These are phyloP conservation scores for Aureobasidium namibiae DNA, from an alignment of 2,329 filamentous ascomycete species.

Conservation along the genomic window DNA sequence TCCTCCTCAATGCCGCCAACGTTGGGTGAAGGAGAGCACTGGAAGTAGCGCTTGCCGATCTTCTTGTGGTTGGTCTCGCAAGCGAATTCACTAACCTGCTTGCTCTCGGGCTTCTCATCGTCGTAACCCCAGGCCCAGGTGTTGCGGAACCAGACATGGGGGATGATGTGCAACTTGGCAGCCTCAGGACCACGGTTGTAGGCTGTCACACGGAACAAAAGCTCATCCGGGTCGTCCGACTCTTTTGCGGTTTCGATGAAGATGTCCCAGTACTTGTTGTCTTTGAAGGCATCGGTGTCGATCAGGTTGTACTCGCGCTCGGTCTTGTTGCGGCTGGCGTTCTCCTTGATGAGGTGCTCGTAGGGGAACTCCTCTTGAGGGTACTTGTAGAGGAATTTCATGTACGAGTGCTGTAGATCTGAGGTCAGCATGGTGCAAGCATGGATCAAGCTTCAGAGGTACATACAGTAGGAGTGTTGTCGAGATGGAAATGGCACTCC, in stretches of 20 bases:
- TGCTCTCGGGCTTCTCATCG: constrained; percentile 73
- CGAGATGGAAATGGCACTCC: constrained; percentile 90
- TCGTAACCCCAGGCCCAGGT: constrained; percentile 94
- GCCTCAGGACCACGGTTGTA: constrained; percentile 91
- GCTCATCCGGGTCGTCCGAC: constrained; percentile 79
- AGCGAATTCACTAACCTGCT: constrained; percentile 55
- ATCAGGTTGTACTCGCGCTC: constrained; percentile 88
- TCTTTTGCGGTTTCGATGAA: constrained; percentile 96
- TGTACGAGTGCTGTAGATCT: constrained; percentile 78
- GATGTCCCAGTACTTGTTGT: constrained; percentile 93
- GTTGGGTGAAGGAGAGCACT: constrained; percentile 84
- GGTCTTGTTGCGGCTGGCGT: constrained; percentile 63
- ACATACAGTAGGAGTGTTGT: constrained; percentile 72
- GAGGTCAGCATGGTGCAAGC: constrained; percentile 15
- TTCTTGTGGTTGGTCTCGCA: constrained; percentile 71
- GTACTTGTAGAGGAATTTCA: constrained; percentile 98
- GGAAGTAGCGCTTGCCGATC: constrained; percentile 73
- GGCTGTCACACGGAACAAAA: constrained; percentile 88
- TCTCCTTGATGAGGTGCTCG: constrained; percentile 76
- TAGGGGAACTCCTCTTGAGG: constrained; percentile 89
- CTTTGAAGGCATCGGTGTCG: constrained; percentile 81
- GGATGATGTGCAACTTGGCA: constrained; percentile 85
- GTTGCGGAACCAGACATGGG: constrained; percentile 94
- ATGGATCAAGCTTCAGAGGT: constrained; percentile 23
- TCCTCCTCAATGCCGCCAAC: constrained; percentile 71